Evolutionary conservation across 768 basidiomycete genomes (phyloP).

Genomic region (Boletus bicolor): DNA sequence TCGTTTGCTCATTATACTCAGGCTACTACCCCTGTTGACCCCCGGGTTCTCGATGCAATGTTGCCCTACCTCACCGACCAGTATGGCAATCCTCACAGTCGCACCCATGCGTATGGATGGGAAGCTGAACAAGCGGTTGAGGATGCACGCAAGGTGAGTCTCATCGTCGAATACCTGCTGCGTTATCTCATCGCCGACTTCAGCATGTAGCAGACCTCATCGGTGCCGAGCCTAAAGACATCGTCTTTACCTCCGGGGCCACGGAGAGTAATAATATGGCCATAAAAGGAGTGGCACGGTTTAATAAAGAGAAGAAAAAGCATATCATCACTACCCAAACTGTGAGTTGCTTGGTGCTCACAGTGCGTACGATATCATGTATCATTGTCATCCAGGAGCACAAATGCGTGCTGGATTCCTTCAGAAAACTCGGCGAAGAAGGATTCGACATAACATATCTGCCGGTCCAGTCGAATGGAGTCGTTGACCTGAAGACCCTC

Average conservation of each 20-base stretch:
- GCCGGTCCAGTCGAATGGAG: conserved; percentile 85
- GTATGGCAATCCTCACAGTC: conserved; percentile 96
- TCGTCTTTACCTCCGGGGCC: conserved; percentile 96
- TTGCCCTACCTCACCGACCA: conserved; percentile 92
- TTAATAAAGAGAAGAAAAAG: conserved; percentile 88
- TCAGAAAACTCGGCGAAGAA: conserved; percentile 91
- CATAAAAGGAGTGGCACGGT: conserved; percentile 94
- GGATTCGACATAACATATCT: conserved; percentile 98
- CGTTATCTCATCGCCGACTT: not conserved
- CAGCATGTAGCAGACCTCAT: conserved; percentile 90
- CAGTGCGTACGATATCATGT: not conserved
- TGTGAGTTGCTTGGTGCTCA: conserved; percentile 41
- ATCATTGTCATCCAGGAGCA: conserved; percentile 65
- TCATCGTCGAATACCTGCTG: conserved; percentile 7
- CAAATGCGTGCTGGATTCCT: conserved; percentile 98
- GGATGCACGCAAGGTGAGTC: conserved; percentile 73
- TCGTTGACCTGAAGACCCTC: conserved; percentile 74
- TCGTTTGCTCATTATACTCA: conserved; percentile 30
- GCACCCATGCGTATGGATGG: conserved; percentile 99
- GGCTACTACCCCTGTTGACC: conserved; percentile 98
- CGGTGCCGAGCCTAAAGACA: conserved; percentile 92
- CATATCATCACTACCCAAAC: conserved; percentile 96
- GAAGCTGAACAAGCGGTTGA: conserved; percentile 96
- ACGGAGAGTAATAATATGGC: conserved; percentile 98
- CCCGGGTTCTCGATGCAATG: conserved; percentile 96